Base-by-base conservation (phyloP, 495 filamentous ascomycete genomes). In the Talaromyces nanjingensis region DNA sequence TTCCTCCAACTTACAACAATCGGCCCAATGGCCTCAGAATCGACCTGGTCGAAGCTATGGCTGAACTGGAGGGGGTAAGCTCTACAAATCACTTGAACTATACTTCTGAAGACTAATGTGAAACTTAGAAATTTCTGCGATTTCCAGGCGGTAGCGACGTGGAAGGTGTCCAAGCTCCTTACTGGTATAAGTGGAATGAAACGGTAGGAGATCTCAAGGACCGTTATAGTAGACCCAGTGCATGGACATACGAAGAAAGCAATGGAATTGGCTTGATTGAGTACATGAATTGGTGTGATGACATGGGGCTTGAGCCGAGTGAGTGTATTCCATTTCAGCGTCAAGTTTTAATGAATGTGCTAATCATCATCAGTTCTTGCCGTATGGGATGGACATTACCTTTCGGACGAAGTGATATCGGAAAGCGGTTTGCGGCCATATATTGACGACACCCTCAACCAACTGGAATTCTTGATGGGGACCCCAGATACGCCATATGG, bases 71-170 rank as follows among this genome's bases (percentile, higher is more conserved):
- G 6, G 83, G 84, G 0, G 52, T 54, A 54, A 11, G 52, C 14
- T 45, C 39, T 16, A 42, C 16, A 11, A 37, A 37, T 45, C 2
- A 45, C n/a, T 5, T 45, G 0, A 42, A 24, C 22, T 14, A 14
- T 31, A 31, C 18, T 45, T 45, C 16, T 14, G 4, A 16, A 18
- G 14, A 45, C 14, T 45, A 45, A 16, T 45, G 39, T n/a, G 39
- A 45, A 18, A 45, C 1, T 6, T 27, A 54, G 52, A 75, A 77
- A 25, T 85, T 88, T 66, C 74, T 90, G 39, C 78, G 88, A 6
- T 83, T 88, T 49, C 87, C 87, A 0, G 87, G 87, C 27, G 88
- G 88, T 1, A 90, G 90, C 67, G 89, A 87, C 69, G 71, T 89
- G 6, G 85, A 88, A 65, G 86, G 86, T 25, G 68, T 81, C 42